phyloP scores from a whole-genome alignment of 192 early-diverging fungal species.

The Lunasporangiospora selenospora region DNA sequence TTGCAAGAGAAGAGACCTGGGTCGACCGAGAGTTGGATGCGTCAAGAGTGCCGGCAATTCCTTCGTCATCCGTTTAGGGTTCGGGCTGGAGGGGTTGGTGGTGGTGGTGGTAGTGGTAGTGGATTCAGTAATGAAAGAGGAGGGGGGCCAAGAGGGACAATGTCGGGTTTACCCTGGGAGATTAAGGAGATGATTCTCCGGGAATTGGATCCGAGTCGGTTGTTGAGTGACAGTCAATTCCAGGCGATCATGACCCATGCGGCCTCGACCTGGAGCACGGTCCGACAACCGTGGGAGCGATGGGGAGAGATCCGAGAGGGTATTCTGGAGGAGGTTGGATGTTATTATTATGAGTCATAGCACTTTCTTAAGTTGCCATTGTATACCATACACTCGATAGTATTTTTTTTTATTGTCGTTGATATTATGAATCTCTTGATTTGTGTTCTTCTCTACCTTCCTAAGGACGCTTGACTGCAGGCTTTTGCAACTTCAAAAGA shows the following conservation, averaged over 20 bases:
- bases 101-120: too few species aligned
- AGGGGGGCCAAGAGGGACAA: slow-evolving; percentile 9
- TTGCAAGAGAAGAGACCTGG: too few species aligned
- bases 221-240: slow-evolving; percentile 41
- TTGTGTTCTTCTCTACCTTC: too few species aligned
- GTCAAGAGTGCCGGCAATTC: too few species aligned
- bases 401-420: too few species aligned
- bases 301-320: slow-evolving; percentile 40
- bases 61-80: too few species aligned
- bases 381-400: too few species aligned
- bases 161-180: slow-evolving; percentile 33
- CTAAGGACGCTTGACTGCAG: slow-evolving; percentile 1
- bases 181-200: slow-evolving; percentile 45
- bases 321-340: slow-evolving; percentile 26
- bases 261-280: slow-evolving; percentile 20
- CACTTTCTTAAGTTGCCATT: too few species aligned
- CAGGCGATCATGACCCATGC: slow-evolving; percentile 29
- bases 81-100: too few species aligned
- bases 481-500: slow-evolving; percentile 34
- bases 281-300: slow-evolving; percentile 33
- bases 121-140: too few species aligned
- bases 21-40: too few species aligned
- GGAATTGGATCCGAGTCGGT: slow-evolving; percentile 16
- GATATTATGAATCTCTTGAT: too few species aligned
- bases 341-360: slow-evolving; percentile 41